phyloP scores from a whole-genome alignment of 2,329 filamentous ascomycete genomes.

The Trichoderma asperellum region DNA sequence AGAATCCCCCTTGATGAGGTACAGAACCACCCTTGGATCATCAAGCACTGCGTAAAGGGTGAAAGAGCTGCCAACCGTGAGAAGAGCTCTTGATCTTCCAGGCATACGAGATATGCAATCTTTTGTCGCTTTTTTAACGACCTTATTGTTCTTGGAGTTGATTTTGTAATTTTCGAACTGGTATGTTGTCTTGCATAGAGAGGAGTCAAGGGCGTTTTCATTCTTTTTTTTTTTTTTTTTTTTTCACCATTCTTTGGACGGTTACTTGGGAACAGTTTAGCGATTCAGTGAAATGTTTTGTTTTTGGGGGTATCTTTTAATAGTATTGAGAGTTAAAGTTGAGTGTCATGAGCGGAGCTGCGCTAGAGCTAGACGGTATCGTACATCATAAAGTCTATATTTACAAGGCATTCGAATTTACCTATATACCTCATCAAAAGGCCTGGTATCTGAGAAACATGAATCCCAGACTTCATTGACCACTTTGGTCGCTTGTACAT shows the following conservation, averaged over 20 bases:
- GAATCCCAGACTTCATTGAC: slow-evolving; percentile 99
- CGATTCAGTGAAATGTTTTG: slow-evolving; percentile 14
- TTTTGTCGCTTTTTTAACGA: slow-evolving; percentile 21
- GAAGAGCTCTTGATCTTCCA: slow-evolving; percentile 40
- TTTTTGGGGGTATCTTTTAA: slow-evolving; percentile 31
- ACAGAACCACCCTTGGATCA: slow-evolving; percentile 89
- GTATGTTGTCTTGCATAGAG: slow-evolving; percentile 34
- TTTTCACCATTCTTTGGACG: not conserved
- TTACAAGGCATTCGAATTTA: slow-evolving; percentile 44
- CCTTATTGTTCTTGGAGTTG: slow-evolving; percentile 22
- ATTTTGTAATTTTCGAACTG: slow-evolving; percentile 16
- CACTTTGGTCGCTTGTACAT: slow-evolving; percentile 81
- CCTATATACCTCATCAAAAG: slow-evolving; percentile 96
- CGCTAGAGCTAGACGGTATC: slow-evolving; percentile 32
- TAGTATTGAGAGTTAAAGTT: slow-evolving; percentile 28
- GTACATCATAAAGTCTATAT: slow-evolving; percentile 33
- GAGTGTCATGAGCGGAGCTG: slow-evolving; percentile 29
- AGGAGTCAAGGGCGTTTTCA: slow-evolving; percentile 32
- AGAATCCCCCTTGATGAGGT: slow-evolving; percentile 88
- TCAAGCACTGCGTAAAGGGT: slow-evolving; percentile 86
- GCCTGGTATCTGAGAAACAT: slow-evolving; percentile 90
- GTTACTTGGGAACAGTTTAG: slow-evolving; percentile 6
- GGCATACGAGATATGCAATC: slow-evolving; percentile 30
- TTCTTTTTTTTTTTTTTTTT: slow-evolving; percentile 2
- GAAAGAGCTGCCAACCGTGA: slow-evolving; percentile 58